Conservation (phyloP, 441 rosid species). For the Erodium texanum region DNA sequence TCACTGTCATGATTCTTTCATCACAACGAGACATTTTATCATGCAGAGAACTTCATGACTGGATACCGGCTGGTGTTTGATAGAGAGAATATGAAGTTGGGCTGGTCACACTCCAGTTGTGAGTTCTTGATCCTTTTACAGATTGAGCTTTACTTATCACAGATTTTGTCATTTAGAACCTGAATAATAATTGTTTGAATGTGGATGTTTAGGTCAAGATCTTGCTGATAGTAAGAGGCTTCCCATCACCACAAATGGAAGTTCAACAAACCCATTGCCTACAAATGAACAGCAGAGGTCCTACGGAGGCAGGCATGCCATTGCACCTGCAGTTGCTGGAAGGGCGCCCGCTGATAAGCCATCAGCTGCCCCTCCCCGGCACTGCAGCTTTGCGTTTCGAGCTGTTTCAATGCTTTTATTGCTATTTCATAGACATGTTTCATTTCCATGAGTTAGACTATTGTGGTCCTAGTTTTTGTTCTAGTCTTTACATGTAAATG, state of each 20-base stretch:
- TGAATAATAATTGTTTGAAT: background rate
- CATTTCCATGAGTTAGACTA: conserved; percentile 12
- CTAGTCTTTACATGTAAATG: conserved; percentile 26
- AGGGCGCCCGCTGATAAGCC: conserved; percentile 48
- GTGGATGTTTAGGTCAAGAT: conserved; percentile 44
- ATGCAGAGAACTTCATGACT: conserved; percentile 79
- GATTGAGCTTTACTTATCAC: too few relatives aligned
- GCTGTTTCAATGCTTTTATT: conserved; percentile 18
- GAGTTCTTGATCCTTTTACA: conserved; percentile 28
- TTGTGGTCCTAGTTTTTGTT: background rate
- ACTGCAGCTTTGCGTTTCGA: conserved; percentile 18
- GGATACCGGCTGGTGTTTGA: conserved; percentile 72
- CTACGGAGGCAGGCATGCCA: conserved; percentile 37
- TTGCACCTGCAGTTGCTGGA: conserved; percentile 69
- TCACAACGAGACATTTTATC: conserved; percentile 7
- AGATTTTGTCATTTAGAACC: too few relatives aligned
- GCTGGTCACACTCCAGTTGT: conserved; percentile 79
- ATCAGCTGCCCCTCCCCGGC: conserved; percentile 30
- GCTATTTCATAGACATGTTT: conserved; percentile 18
- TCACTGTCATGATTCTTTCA: background rate
- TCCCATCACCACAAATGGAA: conserved; percentile 34
- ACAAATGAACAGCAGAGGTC: conserved; percentile 54
- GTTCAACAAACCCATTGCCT: conserved; percentile 46
- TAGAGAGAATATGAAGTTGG: conserved; percentile 63
- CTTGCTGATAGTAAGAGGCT: conserved; percentile 25